Evolutionary conservation across 345 rosid species (phyloP).

Genomic region (Ceriops zippeliana): DNA sequence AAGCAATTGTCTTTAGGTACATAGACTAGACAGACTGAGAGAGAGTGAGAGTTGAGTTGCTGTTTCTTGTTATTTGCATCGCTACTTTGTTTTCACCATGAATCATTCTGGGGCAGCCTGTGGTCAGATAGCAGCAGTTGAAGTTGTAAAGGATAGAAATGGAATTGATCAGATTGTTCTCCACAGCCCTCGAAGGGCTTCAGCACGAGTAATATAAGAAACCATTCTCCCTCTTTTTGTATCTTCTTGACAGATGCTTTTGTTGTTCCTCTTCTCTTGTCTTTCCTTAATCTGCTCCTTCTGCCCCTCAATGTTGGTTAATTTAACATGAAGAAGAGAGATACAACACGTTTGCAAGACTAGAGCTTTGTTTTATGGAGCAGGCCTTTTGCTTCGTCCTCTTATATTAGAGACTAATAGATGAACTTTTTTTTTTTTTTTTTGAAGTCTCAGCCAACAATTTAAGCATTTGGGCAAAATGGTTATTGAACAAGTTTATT

Average conservation of each 20-base stretch:
- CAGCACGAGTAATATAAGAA: constrained; percentile 48
- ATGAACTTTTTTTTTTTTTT: too few relatives aligned
- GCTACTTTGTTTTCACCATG: constrained; percentile 34
- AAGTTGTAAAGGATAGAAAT: constrained; percentile 60
- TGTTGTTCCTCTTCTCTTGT: not conserved
- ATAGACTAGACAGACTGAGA: constrained; percentile 1
- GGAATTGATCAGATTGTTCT: constrained; percentile 69
- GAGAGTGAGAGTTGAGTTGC: not conserved
- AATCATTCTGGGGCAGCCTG: constrained; percentile 40
- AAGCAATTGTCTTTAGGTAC: constrained; percentile 5
- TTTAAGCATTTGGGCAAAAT: too few relatives aligned
- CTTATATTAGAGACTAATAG: too few relatives aligned
- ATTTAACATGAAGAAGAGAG: too few relatives aligned
- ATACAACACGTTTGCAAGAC: too few relatives aligned
- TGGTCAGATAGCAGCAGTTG: constrained; percentile 45
- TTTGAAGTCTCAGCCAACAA: too few relatives aligned
- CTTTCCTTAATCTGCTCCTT: too few relatives aligned
- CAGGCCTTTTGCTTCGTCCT: too few relatives aligned
- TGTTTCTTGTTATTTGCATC: constrained; percentile 7
- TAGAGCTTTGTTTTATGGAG: too few relatives aligned
- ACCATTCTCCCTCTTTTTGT: not conserved
- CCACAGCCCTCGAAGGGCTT: constrained; percentile 66
- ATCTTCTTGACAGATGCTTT: not conserved
- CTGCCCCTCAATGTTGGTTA: too few relatives aligned
- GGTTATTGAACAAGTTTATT: not conserved